Base-by-base conservation (phyloP, 192 early-diverging fungal species). In the Bifiguratus adelaidae region DNA sequence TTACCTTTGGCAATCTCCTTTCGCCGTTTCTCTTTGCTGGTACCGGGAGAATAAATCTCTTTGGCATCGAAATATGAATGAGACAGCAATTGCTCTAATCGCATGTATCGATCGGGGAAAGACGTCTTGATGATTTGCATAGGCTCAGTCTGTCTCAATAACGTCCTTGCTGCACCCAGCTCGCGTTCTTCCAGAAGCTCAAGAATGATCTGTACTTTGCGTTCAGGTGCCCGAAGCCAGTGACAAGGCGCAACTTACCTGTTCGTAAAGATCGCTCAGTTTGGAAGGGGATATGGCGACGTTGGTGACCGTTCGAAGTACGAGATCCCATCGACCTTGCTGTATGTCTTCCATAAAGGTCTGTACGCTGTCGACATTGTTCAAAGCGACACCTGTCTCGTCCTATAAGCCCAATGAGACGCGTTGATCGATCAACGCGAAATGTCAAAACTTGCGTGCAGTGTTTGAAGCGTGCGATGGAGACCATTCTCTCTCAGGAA, bases 401-500 rank as follows among this genome's bases (percentile, higher is more conserved):
- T 81, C 78, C 77, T 87, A 55, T n/a, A 32, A 30, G 16, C 7
- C 30, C 47, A 30, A 22, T 23, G 47, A 38, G 11, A 26, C n/a
- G n/a, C n/a, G n/a, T n/a, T n/a, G 46, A 22, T 24, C 34, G 4
- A 13, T 16, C 26, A 7, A 6, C 7, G 2, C 26, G 21, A 24
- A 41, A 51, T 22, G 21, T 16, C 28, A 2, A 41, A 22, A 29
- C 37, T 25, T 58, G 67, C 80, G 74, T 96, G 85, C 18, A 97
- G 67, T 2, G 81, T 65, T 7, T 71, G 71, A 8, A 94, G 68
- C 7, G 88, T 81, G n/a, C 71, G 72, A 32, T 71, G 76, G 22
- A 97, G 70, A 48, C 88, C 93, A 50, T 91, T 85, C 53, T 95
- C 94, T 47, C 86, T 87, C 29, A 93, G 65, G 51, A 97, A 97